Percentiles rank a stretch among this genome's conserved stretches.
phyloP scores from a whole-genome alignment of 1,139 yeast genomes.

The Protomyces gravidus region DNA sequence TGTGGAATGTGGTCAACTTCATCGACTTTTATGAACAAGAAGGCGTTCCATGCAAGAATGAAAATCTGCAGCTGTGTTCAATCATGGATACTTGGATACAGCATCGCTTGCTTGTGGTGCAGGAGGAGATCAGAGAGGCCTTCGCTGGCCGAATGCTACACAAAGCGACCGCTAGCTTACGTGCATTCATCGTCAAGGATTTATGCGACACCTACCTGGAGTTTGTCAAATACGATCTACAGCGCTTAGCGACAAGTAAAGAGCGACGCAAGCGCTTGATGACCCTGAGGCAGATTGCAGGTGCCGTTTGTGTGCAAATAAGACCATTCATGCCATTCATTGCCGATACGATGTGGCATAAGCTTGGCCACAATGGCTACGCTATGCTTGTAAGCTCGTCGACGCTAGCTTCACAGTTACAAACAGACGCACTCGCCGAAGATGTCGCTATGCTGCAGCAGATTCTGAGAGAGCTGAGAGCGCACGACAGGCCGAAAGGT shows the following conservation, averaged over 20 bases:
- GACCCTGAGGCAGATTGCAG: constrained; percentile 74
- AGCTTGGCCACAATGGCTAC: constrained; percentile 53
- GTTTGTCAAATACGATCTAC: constrained; percentile 85
- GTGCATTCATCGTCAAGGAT: constrained; percentile 89
- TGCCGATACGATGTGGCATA: constrained; percentile 98
- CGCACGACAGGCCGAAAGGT: not conserved
- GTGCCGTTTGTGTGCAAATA: constrained; percentile 81
- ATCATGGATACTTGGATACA: constrained; percentile 95
- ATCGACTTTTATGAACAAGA: constrained; percentile 43
- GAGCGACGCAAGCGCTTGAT: constrained; percentile 88
- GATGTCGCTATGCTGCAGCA: not conserved
- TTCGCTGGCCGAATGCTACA: constrained; percentile 83
- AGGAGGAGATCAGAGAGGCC: constrained; percentile 59
- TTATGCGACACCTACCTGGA: constrained; percentile 97
- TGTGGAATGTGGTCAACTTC: constrained; percentile 31
- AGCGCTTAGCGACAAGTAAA: constrained; percentile 78
- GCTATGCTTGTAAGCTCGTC: too few relatives aligned
- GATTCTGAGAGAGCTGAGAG: not conserved
- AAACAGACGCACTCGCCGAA: too few relatives aligned
- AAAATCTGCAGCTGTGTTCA: constrained; percentile 70
- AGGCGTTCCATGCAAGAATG: constrained; percentile 83
- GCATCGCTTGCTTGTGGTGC: constrained; percentile 70
- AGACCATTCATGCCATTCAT: constrained; percentile 98
- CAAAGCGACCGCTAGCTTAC: constrained; percentile 77
- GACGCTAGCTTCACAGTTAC: too few relatives aligned